Evolutionary conservation across 805 yeast species (phyloP).

Genomic region (Yamadazyma sp.): DNA sequence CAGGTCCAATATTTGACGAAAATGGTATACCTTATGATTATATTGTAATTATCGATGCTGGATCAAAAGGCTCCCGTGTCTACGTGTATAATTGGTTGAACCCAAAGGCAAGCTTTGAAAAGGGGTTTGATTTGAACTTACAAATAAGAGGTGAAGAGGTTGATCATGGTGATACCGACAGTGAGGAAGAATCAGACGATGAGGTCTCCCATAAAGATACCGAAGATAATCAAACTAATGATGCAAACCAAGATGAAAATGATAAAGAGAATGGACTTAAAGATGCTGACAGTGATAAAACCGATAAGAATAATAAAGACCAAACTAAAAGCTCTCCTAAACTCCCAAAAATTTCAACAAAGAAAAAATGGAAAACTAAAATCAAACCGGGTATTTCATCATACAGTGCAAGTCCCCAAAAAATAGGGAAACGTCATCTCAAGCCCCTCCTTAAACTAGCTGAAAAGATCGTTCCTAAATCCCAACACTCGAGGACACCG

Average conservation of each 20-base stretch:
- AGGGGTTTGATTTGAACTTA: conserved; percentile 15
- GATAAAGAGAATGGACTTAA: neutral
- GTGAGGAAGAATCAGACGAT: conserved; percentile 3
- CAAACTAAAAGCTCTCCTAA: conserved; percentile 4
- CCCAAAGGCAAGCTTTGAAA: conserved; percentile 27
- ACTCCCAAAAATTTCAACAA: conserved; percentile 29
- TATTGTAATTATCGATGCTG: conserved; percentile 61
- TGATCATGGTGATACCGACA: conserved; percentile 5
- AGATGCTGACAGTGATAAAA: conserved; percentile 7
- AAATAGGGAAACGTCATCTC: conserved; percentile 51
- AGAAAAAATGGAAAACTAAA: conserved; percentile 47
- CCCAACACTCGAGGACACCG: conserved; percentile 63
- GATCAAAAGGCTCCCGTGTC: conserved; percentile 64
- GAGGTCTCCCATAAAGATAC: neutral
- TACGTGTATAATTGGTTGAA: conserved; percentile 56
- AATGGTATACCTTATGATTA: conserved; percentile 55
- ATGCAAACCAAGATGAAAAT: neutral
- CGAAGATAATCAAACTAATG: conserved; percentile 3
- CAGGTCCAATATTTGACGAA: conserved; percentile 36
- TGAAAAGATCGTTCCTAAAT: conserved; percentile 51
- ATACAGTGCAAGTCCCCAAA: conserved; percentile 45
- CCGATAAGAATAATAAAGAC: conserved; percentile 11
- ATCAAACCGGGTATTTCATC: conserved; percentile 58
- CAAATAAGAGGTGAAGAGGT: too few species aligned
- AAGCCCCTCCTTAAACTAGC: conserved; percentile 47